These are phyloP conservation scores for Naumovozyma dairenensis DNA, from an alignment of 805 yeast genomes.

Conservation along the genomic window DNA sequence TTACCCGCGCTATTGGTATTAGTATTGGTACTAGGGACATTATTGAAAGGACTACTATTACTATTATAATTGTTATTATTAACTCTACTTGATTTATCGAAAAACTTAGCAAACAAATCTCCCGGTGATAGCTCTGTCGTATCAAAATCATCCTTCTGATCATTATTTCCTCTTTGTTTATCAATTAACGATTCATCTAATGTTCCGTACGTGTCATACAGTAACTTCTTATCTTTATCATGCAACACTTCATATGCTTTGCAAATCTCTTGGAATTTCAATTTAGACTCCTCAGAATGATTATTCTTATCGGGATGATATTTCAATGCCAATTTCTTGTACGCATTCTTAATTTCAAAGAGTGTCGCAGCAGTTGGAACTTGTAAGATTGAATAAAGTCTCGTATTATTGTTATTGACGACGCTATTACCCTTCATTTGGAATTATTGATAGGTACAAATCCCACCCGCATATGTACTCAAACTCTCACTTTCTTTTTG, in stretches of 20 bases:
- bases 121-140: constrained; percentile 17
- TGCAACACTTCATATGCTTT: constrained; percentile 57
- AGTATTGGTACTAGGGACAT: no score
- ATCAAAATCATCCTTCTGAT: background rate
- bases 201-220: constrained; percentile 46
- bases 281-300: constrained; percentile 40
- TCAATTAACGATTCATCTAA: constrained; percentile 14
- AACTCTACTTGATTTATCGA: no score
- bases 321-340: constrained; percentile 40
- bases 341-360: constrained; percentile 45
- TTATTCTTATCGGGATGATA: constrained; percentile 61
- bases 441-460: no score
- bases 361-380: constrained; percentile 38
- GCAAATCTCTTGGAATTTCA: constrained; percentile 50
- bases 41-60: constrained; percentile 4
- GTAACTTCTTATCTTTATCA: constrained; percentile 35
- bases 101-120: constrained; percentile 24
- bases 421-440: no score
- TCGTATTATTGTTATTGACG: constrained; percentile 7
- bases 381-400: constrained; percentile 49
- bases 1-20: constrained; percentile 1
- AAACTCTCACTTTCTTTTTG: no score
- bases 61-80: background rate
- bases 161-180: constrained; percentile 1
- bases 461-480: no score